A percentile compares a stretch with the other conserved stretches of the same genome.
Conservation (phyloP, 257 asterid species). For the Capsicum pubescens region DNA sequence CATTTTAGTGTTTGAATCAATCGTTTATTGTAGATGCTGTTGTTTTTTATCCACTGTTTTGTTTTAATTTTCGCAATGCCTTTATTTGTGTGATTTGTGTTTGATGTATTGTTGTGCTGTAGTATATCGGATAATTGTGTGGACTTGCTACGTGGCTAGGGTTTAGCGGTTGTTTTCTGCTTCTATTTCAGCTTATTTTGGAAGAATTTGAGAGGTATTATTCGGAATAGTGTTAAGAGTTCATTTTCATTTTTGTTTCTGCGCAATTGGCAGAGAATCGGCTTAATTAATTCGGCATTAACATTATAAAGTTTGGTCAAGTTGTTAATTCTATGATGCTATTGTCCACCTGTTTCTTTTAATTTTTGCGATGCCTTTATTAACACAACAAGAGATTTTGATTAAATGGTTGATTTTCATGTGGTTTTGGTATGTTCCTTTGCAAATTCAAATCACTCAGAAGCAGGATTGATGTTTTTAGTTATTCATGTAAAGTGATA, state of each 20-base stretch:
- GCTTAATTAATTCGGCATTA: not conserved
- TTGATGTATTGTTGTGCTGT: not conserved
- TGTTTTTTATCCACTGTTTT: not conserved
- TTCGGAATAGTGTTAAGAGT: not conserved
- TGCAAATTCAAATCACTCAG: not conserved
- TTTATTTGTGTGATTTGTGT: not conserved
- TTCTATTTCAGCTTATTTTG: not conserved
- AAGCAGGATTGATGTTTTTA: not conserved
- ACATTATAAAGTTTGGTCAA: not conserved
- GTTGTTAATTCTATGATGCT: constrained; percentile 9
- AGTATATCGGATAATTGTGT: not conserved
- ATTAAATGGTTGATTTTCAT: not conserved
- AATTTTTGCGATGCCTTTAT: not conserved
- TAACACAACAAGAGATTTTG: not conserved
- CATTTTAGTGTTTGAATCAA: not conserved
- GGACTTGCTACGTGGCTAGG: not conserved
- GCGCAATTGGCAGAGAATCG: not conserved
- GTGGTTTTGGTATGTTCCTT: not conserved
- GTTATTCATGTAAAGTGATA: not conserved
- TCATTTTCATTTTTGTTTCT: not conserved
- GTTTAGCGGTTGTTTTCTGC: not conserved
- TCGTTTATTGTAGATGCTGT: constrained; percentile 14
- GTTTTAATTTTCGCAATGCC: not conserved
- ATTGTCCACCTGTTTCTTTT: not conserved
- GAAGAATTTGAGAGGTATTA: not conserved